phyloP scores from a whole-genome alignment of 495 filamentous ascomycete species.

The Aspergillus avenaceus region DNA sequence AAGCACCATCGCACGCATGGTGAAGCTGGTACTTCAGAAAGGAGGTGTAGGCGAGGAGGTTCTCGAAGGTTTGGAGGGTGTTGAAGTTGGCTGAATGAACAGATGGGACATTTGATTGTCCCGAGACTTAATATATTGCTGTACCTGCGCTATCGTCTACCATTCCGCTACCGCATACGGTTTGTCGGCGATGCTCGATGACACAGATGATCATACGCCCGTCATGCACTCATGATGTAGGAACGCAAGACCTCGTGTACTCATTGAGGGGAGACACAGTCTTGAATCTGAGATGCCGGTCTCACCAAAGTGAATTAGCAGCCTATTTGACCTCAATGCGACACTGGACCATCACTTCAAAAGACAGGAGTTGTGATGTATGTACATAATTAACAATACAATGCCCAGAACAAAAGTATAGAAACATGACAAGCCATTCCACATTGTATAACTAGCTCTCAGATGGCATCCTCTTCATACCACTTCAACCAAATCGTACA shows the following conservation, averaged over 20 bases:
- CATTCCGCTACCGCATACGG: background rate
- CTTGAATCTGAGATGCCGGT: background rate
- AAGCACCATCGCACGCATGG: constrained; percentile 59
- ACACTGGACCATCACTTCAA: background rate
- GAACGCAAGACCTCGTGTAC: background rate
- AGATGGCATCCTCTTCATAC: background rate
- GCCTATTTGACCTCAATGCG: background rate
- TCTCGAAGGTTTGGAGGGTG: constrained; percentile 66
- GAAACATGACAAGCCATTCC: background rate
- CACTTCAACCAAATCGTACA: no score
- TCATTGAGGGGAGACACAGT: background rate
- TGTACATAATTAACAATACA: constrained; percentile 2
- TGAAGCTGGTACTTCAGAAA: constrained; percentile 58
- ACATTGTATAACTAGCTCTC: background rate
- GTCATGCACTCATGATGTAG: background rate
- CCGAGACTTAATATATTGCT: background rate
- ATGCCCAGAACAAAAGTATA: background rate
- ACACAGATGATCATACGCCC: background rate
- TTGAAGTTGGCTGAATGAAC: constrained; percentile 33
- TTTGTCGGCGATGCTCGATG: background rate
- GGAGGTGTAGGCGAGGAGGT: constrained; percentile 85
- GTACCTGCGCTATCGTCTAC: background rate
- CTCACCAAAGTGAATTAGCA: background rate
- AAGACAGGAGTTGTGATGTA: background rate
- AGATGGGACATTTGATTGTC: background rate